Evolutionary conservation across 2,329 filamentous ascomycete genomes (phyloP).

Genomic region (Talaromyces sp.): DNA sequence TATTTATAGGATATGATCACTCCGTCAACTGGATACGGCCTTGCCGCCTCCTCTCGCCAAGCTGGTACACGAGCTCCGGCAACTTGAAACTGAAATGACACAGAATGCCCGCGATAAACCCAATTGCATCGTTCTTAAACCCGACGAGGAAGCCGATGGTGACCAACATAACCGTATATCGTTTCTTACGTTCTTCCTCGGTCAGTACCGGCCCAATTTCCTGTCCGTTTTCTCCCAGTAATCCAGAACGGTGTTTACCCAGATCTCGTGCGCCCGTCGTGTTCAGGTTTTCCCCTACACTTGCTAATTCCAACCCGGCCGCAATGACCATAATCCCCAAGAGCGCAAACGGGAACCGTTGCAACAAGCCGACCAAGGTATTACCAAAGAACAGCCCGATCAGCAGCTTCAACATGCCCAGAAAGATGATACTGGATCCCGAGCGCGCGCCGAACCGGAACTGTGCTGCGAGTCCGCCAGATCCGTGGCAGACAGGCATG

Average conservation of each 20-base stretch:
- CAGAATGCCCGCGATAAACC: constrained; percentile 75
- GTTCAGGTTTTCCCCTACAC: constrained; percentile 79
- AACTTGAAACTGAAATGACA: constrained; percentile 66
- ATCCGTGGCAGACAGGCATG: constrained; percentile 94
- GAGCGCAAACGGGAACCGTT: constrained; percentile 68
- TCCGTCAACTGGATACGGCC: constrained; percentile 24
- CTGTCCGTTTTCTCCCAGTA: constrained; percentile 33
- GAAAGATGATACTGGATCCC: constrained; percentile 74
- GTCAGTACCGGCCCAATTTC: constrained; percentile 40
- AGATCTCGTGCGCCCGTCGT: constrained; percentile 62
- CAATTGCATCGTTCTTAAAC: constrained; percentile 85
- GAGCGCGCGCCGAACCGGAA: constrained; percentile 88
- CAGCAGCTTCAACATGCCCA: constrained; percentile 70
- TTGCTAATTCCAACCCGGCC: constrained; percentile 80
- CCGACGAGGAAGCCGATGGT: constrained; percentile 78
- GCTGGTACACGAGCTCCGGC: constrained; percentile 24
- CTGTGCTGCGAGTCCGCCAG: constrained; percentile 84
- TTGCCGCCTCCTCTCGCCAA: constrained; percentile 22
- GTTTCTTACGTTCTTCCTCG: constrained; percentile 65
- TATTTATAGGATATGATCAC: not conserved
- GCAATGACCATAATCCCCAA: constrained; percentile 87
- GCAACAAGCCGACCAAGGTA: constrained; percentile 66
- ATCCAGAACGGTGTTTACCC: constrained; percentile 26
- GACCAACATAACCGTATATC: constrained; percentile 87
- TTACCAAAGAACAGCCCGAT: constrained; percentile 73